Conservation (phyloP, 345 rosid species). For the Ceriops tagal region DNA sequence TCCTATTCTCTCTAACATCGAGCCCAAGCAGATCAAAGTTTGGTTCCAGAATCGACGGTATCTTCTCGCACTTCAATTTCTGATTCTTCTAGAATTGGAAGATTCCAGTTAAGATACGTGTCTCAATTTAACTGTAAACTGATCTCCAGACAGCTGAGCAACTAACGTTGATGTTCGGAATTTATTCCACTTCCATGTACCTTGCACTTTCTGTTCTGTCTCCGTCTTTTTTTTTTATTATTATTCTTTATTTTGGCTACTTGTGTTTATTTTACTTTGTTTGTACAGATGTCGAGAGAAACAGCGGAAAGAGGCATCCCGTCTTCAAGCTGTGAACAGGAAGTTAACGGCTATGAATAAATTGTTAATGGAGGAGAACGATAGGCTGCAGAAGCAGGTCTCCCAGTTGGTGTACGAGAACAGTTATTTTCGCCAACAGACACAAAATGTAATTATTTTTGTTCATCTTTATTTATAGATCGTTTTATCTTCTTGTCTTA, state of each 20-base stretch:
- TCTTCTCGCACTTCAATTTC: not conserved
- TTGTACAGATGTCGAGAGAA: slow-evolving; percentile 85
- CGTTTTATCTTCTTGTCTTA: too few species aligned
- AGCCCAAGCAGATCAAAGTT: slow-evolving; percentile 98
- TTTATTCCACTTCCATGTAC: too few species aligned
- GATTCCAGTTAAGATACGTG: too few species aligned
- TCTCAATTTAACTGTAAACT: too few species aligned
- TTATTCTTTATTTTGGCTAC: not conserved
- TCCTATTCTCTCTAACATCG: slow-evolving; percentile 97
- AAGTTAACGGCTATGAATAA: slow-evolving; percentile 97
- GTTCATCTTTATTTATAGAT: not conserved
- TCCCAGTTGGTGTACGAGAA: slow-evolving; percentile 94
- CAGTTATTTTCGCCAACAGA: slow-evolving; percentile 92
- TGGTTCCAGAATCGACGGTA: slow-evolving; percentile 99
- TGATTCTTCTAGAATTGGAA: too few species aligned
- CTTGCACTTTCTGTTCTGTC: too few species aligned
- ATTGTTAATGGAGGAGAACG: slow-evolving; percentile 97
- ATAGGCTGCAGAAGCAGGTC: slow-evolving; percentile 97
- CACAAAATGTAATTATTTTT: slow-evolving; percentile 56
- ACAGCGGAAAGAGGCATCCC: slow-evolving; percentile 96
- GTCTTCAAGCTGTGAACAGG: slow-evolving; percentile 95
- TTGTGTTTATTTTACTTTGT: not conserved
- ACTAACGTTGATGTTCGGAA: too few species aligned
- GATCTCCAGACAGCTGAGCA: too few species aligned
- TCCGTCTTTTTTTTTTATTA: slow-evolving; percentile 1